These are phyloP conservation scores for Oryza coarctata DNA, from an alignment of 176 grass and related monocot species.

Conservation along the genomic window DNA sequence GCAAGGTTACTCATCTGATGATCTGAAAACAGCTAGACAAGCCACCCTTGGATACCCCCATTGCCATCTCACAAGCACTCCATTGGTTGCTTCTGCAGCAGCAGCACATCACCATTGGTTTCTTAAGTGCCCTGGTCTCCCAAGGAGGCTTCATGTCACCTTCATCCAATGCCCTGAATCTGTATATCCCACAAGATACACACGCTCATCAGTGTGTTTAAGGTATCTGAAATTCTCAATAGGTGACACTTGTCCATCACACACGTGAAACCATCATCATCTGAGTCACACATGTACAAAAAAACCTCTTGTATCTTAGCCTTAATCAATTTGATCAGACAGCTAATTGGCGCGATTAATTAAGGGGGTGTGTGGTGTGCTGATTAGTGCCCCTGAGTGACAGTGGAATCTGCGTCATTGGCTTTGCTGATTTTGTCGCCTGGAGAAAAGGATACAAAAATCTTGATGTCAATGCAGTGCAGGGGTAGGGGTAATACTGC, in stretches of 20 bases:
- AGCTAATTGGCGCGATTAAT: neutral
- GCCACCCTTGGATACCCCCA: constrained; percentile 13
- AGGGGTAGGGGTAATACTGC: too few species aligned
- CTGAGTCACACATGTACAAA: neutral
- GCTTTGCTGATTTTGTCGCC: constrained; percentile 17
- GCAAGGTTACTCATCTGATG: neutral
- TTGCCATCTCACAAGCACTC: neutral
- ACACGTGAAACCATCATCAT: neutral
- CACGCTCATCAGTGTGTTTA: neutral
- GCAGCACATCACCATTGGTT: neutral
- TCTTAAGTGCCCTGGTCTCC: constrained; percentile 28
- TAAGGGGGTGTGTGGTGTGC: neutral
- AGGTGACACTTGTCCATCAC: constrained; percentile 10
- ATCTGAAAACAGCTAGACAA: neutral
- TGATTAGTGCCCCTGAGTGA: neutral
- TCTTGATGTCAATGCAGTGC: neutral
- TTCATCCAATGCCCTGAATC: constrained; percentile 8
- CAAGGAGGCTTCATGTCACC: constrained; percentile 31
- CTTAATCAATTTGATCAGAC: neutral
- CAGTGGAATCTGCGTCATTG: neutral
- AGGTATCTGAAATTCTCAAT: neutral
- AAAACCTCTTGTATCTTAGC: neutral
- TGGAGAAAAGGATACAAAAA: neutral
- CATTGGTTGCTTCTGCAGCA: constrained; percentile 33
- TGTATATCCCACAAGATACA: constrained; percentile 6